Evolutionary conservation across 2,329 filamentous ascomycete species (phyloP).

Genomic region (Westerdykella sp.): DNA sequence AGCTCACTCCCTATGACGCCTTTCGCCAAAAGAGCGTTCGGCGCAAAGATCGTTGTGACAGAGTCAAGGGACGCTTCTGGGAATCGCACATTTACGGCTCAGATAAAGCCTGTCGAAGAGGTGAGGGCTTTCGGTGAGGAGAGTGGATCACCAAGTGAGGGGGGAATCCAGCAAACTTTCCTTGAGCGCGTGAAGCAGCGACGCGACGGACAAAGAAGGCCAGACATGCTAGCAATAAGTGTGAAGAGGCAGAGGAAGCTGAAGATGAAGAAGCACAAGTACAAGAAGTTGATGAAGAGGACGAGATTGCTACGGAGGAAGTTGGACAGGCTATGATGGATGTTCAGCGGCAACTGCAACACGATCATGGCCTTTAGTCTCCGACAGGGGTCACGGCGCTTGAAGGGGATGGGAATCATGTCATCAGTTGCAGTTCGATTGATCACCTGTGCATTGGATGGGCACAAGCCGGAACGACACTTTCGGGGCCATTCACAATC

Average conservation of each 20-base stretch:
- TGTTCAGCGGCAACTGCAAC: conserved; percentile 4
- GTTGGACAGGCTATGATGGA: conserved; percentile 48
- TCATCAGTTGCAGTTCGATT: background rate
- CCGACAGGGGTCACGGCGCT: conserved; percentile 2
- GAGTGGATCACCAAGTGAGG: conserved; percentile 22
- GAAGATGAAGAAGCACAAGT: conserved; percentile 99
- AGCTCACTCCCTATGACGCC: conserved; percentile 15
- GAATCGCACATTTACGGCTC: conserved; percentile 47
- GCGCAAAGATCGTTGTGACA: conserved; percentile 47
- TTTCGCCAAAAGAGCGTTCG: conserved; percentile 37
- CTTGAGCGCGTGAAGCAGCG: conserved; percentile 64
- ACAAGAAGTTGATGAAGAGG: conserved; percentile 96
- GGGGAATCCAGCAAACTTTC: conserved; percentile 48
- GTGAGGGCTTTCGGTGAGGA: conserved; percentile 19
- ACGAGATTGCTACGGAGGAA: conserved; percentile 85
- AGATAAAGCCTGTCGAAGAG: conserved; percentile 45
- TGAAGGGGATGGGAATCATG: background rate
- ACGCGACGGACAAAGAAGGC: conserved; percentile 32
- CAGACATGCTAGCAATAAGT: conserved; percentile 71
- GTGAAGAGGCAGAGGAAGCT: conserved; percentile 88
- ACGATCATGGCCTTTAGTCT: conserved; percentile 1
- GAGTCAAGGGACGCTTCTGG: conserved; percentile 49
- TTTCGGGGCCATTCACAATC: too few species aligned
- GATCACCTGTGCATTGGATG: background rate
- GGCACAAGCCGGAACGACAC: too few species aligned